Percentiles rank a stretch among this genome's conserved stretches.
phyloP scores from a whole-genome alignment of 352 stramenopile species.

The Globisporangium orthogonon region DNA sequence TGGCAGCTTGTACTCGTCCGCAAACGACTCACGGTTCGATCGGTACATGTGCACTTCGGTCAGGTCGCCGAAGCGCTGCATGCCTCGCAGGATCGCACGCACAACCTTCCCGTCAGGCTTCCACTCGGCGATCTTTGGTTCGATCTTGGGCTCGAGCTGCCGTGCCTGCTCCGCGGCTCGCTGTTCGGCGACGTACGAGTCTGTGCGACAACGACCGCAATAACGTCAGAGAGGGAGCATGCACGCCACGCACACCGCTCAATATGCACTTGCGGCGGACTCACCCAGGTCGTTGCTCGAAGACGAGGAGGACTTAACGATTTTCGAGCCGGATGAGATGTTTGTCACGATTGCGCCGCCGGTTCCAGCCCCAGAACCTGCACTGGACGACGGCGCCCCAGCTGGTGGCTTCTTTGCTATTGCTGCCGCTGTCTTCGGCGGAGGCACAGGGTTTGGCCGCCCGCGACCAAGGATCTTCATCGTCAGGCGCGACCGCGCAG shows the following conservation, averaged over 20 bases:
- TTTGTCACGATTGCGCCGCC: slow-evolving; percentile 34
- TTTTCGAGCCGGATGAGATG: slow-evolving; percentile 43
- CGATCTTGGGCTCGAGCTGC: slow-evolving; percentile 42
- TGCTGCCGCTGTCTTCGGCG: slow-evolving; percentile 20
- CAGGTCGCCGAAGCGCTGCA: slow-evolving; percentile 76
- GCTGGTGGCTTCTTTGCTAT: slow-evolving; percentile 28
- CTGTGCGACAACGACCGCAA: not conserved
- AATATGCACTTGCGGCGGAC: not conserved
- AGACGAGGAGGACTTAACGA: slow-evolving; percentile 26
- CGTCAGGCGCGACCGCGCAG: slow-evolving; percentile 58
- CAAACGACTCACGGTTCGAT: slow-evolving; percentile 40
- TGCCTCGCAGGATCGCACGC: slow-evolving; percentile 54
- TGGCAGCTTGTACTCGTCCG: slow-evolving; percentile 70
- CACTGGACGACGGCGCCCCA: not conserved
- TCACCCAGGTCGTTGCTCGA: slow-evolving; percentile 19
- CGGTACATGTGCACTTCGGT: slow-evolving; percentile 61
- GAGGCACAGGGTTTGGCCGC: slow-evolving; percentile 20
- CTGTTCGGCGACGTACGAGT: slow-evolving; percentile 21
- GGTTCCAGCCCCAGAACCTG: slow-evolving; percentile 6
- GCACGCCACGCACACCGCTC: not conserved
- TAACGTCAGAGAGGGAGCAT: not conserved
- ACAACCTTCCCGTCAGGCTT: slow-evolving; percentile 61
- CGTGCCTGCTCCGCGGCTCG: slow-evolving; percentile 18
- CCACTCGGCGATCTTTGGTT: slow-evolving; percentile 27
- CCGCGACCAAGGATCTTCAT: slow-evolving; percentile 76